These are phyloP conservation scores for Pseudodiploospora longispora DNA, from an alignment of 2,329 filamentous ascomycete species.

Conservation along the genomic window DNA sequence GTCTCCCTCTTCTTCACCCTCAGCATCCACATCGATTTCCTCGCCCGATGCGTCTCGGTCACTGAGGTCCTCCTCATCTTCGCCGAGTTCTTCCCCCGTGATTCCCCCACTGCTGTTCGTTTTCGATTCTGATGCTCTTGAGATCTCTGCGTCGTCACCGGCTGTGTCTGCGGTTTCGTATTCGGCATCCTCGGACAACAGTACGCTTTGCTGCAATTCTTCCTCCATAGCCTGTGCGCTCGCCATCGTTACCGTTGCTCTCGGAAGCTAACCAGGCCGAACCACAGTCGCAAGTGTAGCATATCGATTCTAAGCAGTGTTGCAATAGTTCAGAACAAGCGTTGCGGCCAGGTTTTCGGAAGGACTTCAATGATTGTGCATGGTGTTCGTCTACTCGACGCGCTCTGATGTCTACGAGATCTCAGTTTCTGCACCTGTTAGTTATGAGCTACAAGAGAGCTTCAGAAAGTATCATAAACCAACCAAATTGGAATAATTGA, in stretches of 20 bases:
- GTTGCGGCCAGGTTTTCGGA: slow-evolving; percentile 16
- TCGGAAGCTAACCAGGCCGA: slow-evolving; percentile 12
- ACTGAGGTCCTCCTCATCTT: slow-evolving; percentile 27
- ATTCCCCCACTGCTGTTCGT: not conserved
- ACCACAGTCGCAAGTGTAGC: slow-evolving; percentile 13
- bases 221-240: slow-evolving; percentile 49
- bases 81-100: slow-evolving; percentile 11
- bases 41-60: slow-evolving; percentile 34
- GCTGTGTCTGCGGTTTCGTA: slow-evolving; percentile 28
- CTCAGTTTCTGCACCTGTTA: slow-evolving; percentile 6
- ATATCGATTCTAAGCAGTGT: slow-evolving; percentile 18
- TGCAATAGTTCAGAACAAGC: slow-evolving; percentile 1
- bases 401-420: slow-evolving; percentile 7
- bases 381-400: slow-evolving; percentile 6
- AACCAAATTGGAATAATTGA: too few species aligned
- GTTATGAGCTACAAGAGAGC: slow-evolving; percentile 4
- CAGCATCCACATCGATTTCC: slow-evolving; percentile 26
- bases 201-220: slow-evolving; percentile 47
- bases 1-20: slow-evolving; percentile 34
- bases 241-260: slow-evolving; percentile 32
- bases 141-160: slow-evolving; percentile 18
- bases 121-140: slow-evolving; percentile 11
- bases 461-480: too few species aligned
- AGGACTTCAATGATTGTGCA: slow-evolving; percentile 16
- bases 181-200: slow-evolving; percentile 42